These are phyloP conservation scores for Apocynum venetum DNA, from an alignment of 257 asterid species.

Conservation along the genomic window DNA sequence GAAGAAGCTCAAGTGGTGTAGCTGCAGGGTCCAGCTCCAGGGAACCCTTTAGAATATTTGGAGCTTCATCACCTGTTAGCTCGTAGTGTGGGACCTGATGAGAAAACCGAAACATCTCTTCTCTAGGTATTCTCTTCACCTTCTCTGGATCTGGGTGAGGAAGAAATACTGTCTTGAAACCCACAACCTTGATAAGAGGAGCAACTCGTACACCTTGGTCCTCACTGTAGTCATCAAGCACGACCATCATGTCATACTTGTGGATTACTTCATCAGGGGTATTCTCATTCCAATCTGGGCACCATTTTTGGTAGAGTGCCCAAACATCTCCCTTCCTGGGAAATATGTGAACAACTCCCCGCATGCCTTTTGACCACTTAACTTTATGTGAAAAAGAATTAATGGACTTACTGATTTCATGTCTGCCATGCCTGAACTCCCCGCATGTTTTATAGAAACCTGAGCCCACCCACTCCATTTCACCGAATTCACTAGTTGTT, in stretches of 20 bases:
- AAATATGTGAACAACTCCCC: slow-evolving; percentile 49
- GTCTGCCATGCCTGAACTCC: slow-evolving; percentile 62
- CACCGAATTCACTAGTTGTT: slow-evolving; percentile 54
- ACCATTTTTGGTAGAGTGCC: slow-evolving; percentile 76
- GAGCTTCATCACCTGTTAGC: slow-evolving; percentile 59
- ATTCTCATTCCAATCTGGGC: slow-evolving; percentile 48
- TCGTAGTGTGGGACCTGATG: slow-evolving; percentile 57
- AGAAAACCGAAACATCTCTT: slow-evolving; percentile 75
- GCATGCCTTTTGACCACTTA: slow-evolving; percentile 48
- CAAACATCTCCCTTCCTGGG: slow-evolving; percentile 73
- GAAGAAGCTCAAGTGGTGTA: slow-evolving; percentile 66
- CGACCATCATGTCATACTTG: slow-evolving; percentile 63
- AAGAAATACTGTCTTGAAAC: slow-evolving; percentile 65
- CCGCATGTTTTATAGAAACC: slow-evolving; percentile 82
- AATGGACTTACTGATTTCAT: slow-evolving; percentile 41
- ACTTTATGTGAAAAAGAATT: slow-evolving; percentile 72
- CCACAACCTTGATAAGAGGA: slow-evolving; percentile 62
- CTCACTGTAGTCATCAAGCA: slow-evolving; percentile 54
- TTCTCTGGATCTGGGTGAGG: slow-evolving; percentile 40
- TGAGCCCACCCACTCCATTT: slow-evolving; percentile 56
- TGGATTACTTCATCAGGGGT: slow-evolving; percentile 58
- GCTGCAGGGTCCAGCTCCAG: slow-evolving; percentile 91
- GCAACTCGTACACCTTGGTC: slow-evolving; percentile 50
- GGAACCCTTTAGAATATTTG: slow-evolving; percentile 53
- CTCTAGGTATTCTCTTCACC: slow-evolving; percentile 44